These are phyloP conservation scores for Paecilomyces dactylethromorphus DNA, from an alignment of 2,329 filamentous ascomycete genomes.

Conservation along the genomic window DNA sequence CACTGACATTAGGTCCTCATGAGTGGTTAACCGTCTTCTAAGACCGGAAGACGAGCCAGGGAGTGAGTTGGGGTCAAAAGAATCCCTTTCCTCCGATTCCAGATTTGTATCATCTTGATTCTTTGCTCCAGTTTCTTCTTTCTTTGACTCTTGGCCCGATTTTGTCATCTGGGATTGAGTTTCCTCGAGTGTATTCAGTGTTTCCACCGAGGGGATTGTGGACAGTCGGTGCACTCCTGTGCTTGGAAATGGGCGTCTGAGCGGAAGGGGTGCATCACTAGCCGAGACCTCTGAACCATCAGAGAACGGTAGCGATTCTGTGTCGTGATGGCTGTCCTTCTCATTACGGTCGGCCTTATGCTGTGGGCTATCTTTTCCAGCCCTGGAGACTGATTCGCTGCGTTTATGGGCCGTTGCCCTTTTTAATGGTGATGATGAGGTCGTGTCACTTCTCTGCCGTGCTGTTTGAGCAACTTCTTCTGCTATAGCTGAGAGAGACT, in stretches of 20 bases:
- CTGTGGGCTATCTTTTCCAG: slow-evolving; percentile 11
- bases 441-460: slow-evolving; percentile 8
- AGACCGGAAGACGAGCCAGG: slow-evolving; percentile 44
- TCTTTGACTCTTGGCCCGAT: slow-evolving; percentile 21
- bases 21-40: slow-evolving; percentile 75
- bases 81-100: slow-evolving; percentile 38
- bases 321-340: slow-evolving; percentile 13
- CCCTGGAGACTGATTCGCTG: slow-evolving; percentile 8
- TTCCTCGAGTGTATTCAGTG: slow-evolving; percentile 32
- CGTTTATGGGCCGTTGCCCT: slow-evolving; percentile 15
- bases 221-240: slow-evolving; percentile 50
- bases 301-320: slow-evolving; percentile 23
- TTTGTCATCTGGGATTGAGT: slow-evolving; percentile 8
- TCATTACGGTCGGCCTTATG: slow-evolving; percentile 19
- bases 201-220: slow-evolving; percentile 54
- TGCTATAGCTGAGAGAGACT: neutral
- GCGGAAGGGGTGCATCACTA: slow-evolving; percentile 31
- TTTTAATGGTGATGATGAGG: slow-evolving; percentile 16
- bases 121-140: slow-evolving; percentile 2
- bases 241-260: slow-evolving; percentile 44
- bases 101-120: slow-evolving; percentile 9
- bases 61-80: slow-evolving; percentile 38
- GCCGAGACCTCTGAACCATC: slow-evolving; percentile 31
- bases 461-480: neutral
- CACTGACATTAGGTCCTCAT: slow-evolving; percentile 90